These are phyloP conservation scores for Boletellus emodensis DNA, from an alignment of 768 basidiomycete genomes.

Conservation along the genomic window DNA sequence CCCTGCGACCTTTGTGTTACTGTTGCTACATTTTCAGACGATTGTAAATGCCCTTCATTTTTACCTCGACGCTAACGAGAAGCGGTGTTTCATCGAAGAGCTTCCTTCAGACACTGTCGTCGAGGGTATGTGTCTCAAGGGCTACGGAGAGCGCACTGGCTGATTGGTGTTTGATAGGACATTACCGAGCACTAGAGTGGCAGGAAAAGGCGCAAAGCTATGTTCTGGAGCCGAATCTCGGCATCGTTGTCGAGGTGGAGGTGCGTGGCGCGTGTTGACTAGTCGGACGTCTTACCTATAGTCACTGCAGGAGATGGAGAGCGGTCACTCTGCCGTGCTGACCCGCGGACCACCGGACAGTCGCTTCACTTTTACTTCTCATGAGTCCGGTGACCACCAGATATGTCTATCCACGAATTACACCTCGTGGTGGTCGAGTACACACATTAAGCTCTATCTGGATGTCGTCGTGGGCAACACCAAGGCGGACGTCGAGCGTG, in stretches of 20 bases:
- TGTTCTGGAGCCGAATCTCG: constrained; percentile 66
- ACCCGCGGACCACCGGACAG: constrained; percentile 90
- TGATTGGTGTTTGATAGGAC: constrained; percentile 49
- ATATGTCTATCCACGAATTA: constrained; percentile 95
- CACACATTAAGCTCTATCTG: constrained; percentile 92
- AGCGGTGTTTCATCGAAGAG: constrained; percentile 95
- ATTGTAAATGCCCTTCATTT: constrained; percentile 83
- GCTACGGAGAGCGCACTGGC: not conserved
- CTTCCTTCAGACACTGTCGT: constrained; percentile 93
- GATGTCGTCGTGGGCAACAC: constrained; percentile 90
- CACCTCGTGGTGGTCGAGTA: constrained; percentile 79
- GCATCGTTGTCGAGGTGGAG: constrained; percentile 88
- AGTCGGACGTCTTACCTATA: not conserved
- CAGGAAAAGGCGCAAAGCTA: constrained; percentile 67
- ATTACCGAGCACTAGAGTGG: constrained; percentile 94
- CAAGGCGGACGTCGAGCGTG: constrained; percentile 82
- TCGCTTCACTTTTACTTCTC: constrained; percentile 95
- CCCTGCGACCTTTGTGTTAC: constrained; percentile 27
- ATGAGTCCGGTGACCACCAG: constrained; percentile 94
- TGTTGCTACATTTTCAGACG: constrained; percentile 40
- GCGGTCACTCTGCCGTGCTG: constrained; percentile 75
- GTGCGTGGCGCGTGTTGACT: constrained; percentile 42
- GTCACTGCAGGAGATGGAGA: constrained; percentile 71
- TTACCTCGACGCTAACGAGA: constrained; percentile 92
- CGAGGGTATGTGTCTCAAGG: constrained; percentile 56